Evolutionary conservation across 352 stramenopile genomes (phyloP).

Genomic region (Pythium insidiosum): DNA sequence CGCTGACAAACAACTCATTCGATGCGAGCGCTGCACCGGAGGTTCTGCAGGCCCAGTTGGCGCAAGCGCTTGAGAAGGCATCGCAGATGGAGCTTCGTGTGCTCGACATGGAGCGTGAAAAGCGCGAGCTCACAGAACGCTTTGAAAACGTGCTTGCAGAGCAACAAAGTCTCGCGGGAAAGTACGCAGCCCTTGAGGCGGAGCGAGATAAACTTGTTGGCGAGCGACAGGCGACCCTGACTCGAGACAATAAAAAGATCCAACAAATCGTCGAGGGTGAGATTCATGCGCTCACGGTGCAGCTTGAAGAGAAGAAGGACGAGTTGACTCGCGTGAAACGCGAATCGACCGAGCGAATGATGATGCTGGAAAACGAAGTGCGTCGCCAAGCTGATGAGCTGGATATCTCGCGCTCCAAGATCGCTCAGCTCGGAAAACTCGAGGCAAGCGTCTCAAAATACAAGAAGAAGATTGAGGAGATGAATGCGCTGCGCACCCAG

Average conservation of each 20-base stretch:
- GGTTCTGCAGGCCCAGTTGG: constrained; percentile 41
- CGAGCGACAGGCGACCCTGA: constrained; percentile 68
- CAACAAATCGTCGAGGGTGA: constrained; percentile 82
- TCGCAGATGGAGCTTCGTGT: constrained; percentile 64
- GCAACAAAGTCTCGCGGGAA: constrained; percentile 31
- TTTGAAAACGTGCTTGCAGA: constrained; percentile 53
- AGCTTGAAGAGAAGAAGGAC: constrained; percentile 75
- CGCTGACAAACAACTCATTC: constrained; percentile 36
- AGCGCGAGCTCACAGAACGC: constrained; percentile 62
- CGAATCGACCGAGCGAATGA: constrained; percentile 64
- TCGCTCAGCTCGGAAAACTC: constrained; percentile 68
- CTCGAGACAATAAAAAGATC: constrained; percentile 84
- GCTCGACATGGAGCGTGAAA: constrained; percentile 70
- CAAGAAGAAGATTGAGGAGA: constrained; percentile 83
- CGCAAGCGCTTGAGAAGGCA: constrained; percentile 58
- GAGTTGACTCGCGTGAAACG: constrained; percentile 65
- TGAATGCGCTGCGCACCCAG: constrained; percentile 68
- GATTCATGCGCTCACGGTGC: constrained; percentile 59
- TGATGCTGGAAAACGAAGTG: constrained; percentile 82
- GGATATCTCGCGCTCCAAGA: constrained; percentile 83
- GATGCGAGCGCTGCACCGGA: constrained; percentile 35
- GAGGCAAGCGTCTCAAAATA: constrained; percentile 78
- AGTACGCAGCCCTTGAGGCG: constrained; percentile 40
- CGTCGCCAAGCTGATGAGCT: constrained; percentile 77
- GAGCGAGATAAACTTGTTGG: constrained; percentile 64